Evolutionary conservation across 2,329 filamentous ascomycete species (phyloP).

Genomic region (Nemania sp.): DNA sequence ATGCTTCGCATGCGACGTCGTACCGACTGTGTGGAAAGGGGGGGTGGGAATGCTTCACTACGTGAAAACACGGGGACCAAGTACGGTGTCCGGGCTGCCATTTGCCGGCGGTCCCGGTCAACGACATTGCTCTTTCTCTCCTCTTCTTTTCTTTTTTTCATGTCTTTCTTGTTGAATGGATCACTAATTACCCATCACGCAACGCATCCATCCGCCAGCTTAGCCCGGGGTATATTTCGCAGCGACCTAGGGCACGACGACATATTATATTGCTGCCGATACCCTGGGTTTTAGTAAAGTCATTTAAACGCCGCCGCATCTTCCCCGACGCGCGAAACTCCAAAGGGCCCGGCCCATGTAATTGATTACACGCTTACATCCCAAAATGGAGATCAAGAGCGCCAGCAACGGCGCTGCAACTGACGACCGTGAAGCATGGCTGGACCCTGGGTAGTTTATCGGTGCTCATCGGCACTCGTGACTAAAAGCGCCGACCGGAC

Average conservation of each 20-base stretch:
- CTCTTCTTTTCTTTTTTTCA: background rate
- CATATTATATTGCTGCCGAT: constrained; percentile 9
- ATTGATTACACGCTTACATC: constrained; percentile 30
- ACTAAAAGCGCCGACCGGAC: constrained; percentile 31
- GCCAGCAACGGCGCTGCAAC: too few relatives aligned
- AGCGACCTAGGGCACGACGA: constrained; percentile 14
- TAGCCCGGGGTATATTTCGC: constrained; percentile 21
- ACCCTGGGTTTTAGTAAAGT: too few relatives aligned
- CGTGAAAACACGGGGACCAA: constrained; percentile 22
- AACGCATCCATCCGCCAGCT: constrained; percentile 23
- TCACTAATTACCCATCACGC: constrained; percentile 12
- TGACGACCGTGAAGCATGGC: too few relatives aligned
- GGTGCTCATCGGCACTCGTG: constrained; percentile 29
- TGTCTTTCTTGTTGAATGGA: too few relatives aligned
- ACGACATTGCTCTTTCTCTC: too few relatives aligned
- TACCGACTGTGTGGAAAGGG: constrained; percentile 25
- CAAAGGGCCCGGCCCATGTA: constrained; percentile 28
- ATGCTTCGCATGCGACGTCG: constrained; percentile 23
- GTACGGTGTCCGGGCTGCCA: constrained; percentile 20
- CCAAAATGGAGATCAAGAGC: constrained; percentile 27
- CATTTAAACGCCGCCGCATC: constrained; percentile 7
- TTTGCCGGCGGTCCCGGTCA: too few relatives aligned
- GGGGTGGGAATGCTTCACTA: constrained; percentile 22
- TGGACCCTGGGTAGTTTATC: too few relatives aligned
- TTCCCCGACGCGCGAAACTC: constrained; percentile 24